Percentiles rank a stretch among this genome's conserved stretches.
Conservation (phyloP, 345 rosid genomes). For the Geranium brycei region DNA sequence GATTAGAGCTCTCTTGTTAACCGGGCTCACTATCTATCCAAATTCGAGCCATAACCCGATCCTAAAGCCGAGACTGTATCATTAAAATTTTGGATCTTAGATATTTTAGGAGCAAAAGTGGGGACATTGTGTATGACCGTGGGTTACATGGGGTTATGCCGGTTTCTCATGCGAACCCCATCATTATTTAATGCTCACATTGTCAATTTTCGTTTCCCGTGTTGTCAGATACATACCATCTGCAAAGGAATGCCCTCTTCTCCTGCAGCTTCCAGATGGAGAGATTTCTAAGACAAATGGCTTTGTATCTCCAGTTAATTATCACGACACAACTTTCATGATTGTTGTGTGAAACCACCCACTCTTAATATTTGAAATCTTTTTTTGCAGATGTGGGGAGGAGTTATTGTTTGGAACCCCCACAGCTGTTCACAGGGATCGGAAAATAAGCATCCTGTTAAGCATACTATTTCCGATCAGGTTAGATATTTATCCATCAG, state of each 20-base stretch:
- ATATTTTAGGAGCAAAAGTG: too few relatives aligned
- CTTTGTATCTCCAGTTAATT: conserved; percentile 86
- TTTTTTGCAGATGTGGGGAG: conserved; percentile 85
- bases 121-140: too few relatives aligned
- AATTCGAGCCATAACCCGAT: too few relatives aligned
- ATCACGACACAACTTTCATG: conserved; percentile 7
- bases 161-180: background rate
- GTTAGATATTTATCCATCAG: conserved; percentile 18
- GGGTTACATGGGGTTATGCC: background rate
- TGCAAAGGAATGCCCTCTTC: conserved; percentile 75
- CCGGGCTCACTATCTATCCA: too few relatives aligned
- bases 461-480: conserved; percentile 42
- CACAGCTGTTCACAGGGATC: conserved; percentile 35
- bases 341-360: conserved; percentile 8
- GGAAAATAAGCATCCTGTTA: conserved; percentile 22
- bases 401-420: conserved; percentile 80
- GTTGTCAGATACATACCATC: conserved; percentile 74
- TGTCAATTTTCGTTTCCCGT: conserved; percentile 8
- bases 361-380: conserved; percentile 3
- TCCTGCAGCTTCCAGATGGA: conserved; percentile 67
- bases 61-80: too few relatives aligned
- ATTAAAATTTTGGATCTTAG: too few relatives aligned
- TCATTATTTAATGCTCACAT: background rate
- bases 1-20: too few relatives aligned
- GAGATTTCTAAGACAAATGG: conserved; percentile 80